Conservation (phyloP, 2,329 filamentous ascomycete species). For the Xenoacremonium recifei region DNA sequence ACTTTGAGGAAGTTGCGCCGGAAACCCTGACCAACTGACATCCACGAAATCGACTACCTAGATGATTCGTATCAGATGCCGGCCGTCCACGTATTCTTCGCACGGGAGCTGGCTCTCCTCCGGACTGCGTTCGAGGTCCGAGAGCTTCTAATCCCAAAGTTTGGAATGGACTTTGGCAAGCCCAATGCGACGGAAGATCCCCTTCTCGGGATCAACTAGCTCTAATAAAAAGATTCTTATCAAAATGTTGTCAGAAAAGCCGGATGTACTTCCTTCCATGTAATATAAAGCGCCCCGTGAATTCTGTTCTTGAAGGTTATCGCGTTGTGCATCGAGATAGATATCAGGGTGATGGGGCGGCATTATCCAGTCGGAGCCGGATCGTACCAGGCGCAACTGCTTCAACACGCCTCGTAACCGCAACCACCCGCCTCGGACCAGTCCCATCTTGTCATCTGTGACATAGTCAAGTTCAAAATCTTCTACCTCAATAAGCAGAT, state of each 20-base stretch:
- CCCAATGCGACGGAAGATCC: neutral
- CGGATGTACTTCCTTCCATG: neutral
- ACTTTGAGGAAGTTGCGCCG: no score
- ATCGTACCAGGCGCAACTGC: neutral
- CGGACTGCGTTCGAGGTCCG: neutral
- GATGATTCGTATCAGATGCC: neutral
- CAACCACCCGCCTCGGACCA: neutral
- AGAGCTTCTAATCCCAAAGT: neutral
- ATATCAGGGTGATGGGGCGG: neutral
- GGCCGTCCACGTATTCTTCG: neutral
- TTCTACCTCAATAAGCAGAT: neutral
- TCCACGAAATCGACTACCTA: no score
- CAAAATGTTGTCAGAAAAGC: neutral
- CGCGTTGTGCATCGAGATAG: neutral
- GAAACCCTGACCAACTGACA: no score
- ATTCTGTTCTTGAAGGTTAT: neutral
- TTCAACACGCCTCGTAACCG: neutral
- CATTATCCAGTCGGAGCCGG: neutral
- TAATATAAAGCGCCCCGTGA: neutral
- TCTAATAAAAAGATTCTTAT: neutral
- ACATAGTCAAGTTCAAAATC: neutral
- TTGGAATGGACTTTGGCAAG: neutral
- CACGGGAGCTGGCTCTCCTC: neutral
- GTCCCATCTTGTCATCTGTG: neutral
- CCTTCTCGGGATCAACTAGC: neutral